Evolutionary conservation across 345 rosid genomes (phyloP), one percentile per base, ranked within the genome.

Genomic region (Crucihimalaya himalaica): DNA sequence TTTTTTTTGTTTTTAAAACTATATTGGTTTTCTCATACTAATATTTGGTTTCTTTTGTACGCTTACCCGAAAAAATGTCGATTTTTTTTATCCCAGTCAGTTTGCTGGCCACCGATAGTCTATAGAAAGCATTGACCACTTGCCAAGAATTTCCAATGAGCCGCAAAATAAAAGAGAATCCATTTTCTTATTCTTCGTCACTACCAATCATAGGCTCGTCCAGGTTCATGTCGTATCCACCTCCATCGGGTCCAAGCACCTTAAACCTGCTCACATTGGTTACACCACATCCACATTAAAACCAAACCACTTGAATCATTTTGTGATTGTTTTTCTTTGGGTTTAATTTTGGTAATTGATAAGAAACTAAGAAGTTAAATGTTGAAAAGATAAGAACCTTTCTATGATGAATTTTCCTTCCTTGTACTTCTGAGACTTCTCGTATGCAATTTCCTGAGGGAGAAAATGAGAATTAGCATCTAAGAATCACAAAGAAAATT

Each of bases 381-480:
- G 23, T 42, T 21, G 63, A 61, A 21, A 21, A 23, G 69, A 21
- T 31, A 1, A 32, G 61, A 69, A 87, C 94, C 94, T 87, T 62
- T 88, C 94, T 8, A 90, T 84, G 80, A 90, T 82, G 73, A 86
- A 85, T 77, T 85, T 88, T 73, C 93, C 93, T 80, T 86, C 94
- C 79, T 91, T 91, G 83, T 91, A 91, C 82, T 83, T 87, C 74
- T 90, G 89, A 56, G 34, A 4, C 74, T 84, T 80, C 52, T 84
- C 90, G 52, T 77, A 72, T 9, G 94, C 97, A 62, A 78, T 59
- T 60, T 82, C 87, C 97, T 90, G 82, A 8, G 53, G 25, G 19
- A 59, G 19, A 21, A 37, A 55, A 39, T 8, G 68, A 34, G 5
- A 69, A 57, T 37, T 0, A 48, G 57, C 20, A 74, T 69, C 29